Evolutionary conservation across 441 rosid genomes (phyloP), one percentile per base, ranked within the genome.

Genomic region (Erysimum pusillum): DNA sequence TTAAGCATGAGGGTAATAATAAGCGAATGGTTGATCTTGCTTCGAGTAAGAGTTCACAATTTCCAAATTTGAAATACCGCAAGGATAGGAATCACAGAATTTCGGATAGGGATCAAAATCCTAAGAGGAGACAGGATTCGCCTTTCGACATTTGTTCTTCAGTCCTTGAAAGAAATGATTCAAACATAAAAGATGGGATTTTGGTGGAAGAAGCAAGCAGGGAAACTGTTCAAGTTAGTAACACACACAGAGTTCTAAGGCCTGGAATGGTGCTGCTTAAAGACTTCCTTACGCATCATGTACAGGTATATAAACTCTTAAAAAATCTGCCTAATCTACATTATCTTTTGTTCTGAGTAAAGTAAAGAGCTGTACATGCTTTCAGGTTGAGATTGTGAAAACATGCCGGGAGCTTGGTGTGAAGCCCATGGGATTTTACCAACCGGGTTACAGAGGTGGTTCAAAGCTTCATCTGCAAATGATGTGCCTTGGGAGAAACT

Each of bases 251-350:
- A 66, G 51, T 85, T 6, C 69, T 87, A 59, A 82, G 88, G 72
- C 85, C 87, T 63, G 93, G 93, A 48, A 86, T 89, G 90, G 86
- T 89, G 70, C 70, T 89, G 58, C 75, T 86, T 36, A 87, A 82
- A 80, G 54, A 70, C 53, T 85, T 75, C 69, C 74, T 89, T 38
- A 10, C 72, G 15, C 72, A 52, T 48, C 13, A 38, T 18, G 77
- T 79, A 20, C 93, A 89, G 90, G 88, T 28, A 28, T 28, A 79
- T 49, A 22, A 45, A 17, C 53, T 59, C 2, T 54, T 5, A n/a
- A 7, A 14, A 36, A 14, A 36, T 25, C 11, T 8, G 1, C 59
- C 42, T 35, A 14, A 6, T 6, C 22, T 22, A 52, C 46, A 39
- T 13, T 48, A 31, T 31, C 22, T 34, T 31, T 12, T 41, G 25